A percentile compares a stretch with the other conserved stretches of the same genome.
phyloP scores from a whole-genome alignment of 352 stramenopile species.

The Albugo candida region DNA sequence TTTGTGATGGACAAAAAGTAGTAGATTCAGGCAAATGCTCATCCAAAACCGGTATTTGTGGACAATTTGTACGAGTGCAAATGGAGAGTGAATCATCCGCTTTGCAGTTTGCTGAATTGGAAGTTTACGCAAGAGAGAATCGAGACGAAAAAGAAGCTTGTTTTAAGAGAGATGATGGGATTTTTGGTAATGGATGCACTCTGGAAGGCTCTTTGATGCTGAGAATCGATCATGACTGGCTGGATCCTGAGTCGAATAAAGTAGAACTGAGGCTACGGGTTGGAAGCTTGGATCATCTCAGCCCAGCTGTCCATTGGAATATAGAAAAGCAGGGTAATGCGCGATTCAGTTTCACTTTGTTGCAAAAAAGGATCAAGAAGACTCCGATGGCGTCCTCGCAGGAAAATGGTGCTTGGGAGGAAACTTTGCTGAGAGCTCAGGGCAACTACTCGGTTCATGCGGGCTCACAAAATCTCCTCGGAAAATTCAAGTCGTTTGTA shows the following conservation, averaged over 20 bases:
- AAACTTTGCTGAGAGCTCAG: neutral
- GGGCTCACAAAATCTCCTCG: too few species aligned
- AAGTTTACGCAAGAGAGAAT: constrained; percentile 18
- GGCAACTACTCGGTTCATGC: neutral
- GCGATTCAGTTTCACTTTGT: neutral
- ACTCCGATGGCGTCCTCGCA: neutral
- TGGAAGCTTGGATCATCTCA: constrained; percentile 32
- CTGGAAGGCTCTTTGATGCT: constrained; percentile 20
- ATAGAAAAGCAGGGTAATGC: neutral
- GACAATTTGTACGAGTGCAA: constrained; percentile 39
- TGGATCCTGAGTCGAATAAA: constrained; percentile 16
- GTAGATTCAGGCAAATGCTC: too few species aligned
- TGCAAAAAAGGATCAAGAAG: neutral
- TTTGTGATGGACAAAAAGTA: neutral
- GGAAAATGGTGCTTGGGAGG: neutral
- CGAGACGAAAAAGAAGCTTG: neutral
- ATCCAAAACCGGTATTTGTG: too few species aligned
- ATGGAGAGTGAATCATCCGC: constrained; percentile 16
- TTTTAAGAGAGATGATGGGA: constrained; percentile 22
- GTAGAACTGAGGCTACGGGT: constrained; percentile 39
- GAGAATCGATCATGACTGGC: constrained; percentile 41
- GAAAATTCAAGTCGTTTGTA: too few species aligned
- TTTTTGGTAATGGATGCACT: constrained; percentile 25
- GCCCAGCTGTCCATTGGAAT: constrained; percentile 34
- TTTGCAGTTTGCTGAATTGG: constrained; percentile 45